A percentile compares a stretch with the other conserved stretches of the same genome.
phyloP scores from a whole-genome alignment of 371 early-diverging fungal species.

The Umbelopsis sp. region DNA sequence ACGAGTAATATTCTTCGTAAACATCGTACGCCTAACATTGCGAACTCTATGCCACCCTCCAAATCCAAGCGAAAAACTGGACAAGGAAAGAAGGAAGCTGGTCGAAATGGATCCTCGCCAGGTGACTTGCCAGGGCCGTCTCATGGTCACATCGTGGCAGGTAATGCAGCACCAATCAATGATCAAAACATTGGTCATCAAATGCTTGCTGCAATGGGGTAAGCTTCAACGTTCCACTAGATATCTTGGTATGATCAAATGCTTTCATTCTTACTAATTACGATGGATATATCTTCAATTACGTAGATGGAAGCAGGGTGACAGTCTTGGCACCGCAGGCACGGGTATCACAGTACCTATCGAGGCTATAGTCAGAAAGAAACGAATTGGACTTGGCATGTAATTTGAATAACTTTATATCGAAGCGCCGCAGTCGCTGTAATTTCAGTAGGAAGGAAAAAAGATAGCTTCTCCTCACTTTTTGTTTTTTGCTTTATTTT shows the following conservation, averaged over 20 bases:
- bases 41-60: constrained; percentile 18
- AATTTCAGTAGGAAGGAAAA: too few relatives aligned
- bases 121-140: constrained; percentile 20
- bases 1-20: constrained; percentile 29
- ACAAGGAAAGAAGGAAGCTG: constrained; percentile 8
- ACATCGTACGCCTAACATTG: constrained; percentile 19
- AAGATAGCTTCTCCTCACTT: too few relatives aligned
- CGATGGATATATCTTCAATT: constrained; percentile 20
- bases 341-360: constrained; percentile 86
- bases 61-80: constrained; percentile 24
- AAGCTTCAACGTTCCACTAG: constrained; percentile 22
- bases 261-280: too few relatives aligned
- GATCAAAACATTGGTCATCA: constrained; percentile 77
- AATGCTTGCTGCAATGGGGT: constrained; percentile 85
- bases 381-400: constrained; percentile 78
- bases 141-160: constrained; percentile 74
- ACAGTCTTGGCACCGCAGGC: constrained; percentile 78
- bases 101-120: constrained; percentile 11
- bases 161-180: constrained; percentile 63
- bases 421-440: neutral
- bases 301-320: constrained; percentile 78
- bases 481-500: too few relatives aligned
- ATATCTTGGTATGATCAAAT: neutral
- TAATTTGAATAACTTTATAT: constrained; percentile 27
- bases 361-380: constrained; percentile 80